Evolutionary conservation across 768 basidiomycete species (phyloP), one percentile per base, ranked within the genome.

Genomic region (Macrolepiota albuminosa): DNA sequence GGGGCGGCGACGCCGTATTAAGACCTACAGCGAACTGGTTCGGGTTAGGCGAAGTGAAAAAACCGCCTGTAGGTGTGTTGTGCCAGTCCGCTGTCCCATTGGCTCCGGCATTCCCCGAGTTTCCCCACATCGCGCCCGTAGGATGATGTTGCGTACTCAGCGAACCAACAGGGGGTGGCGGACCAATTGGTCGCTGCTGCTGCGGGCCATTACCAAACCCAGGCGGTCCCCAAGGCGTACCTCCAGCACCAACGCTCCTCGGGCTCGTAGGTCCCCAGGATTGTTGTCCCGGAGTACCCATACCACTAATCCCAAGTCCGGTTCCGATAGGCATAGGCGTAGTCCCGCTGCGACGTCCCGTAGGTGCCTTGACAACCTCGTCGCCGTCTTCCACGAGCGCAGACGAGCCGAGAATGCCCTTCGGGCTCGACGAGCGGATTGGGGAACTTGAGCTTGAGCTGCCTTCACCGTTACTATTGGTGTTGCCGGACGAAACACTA

Each of bases 381-480:
- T 93, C 91, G 61, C 90, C 90, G 61, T 91, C 89, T 14, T 89
- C 83, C 3, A 85, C 83, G 21, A 92, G 78, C 21, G 91, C 90
- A 5, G 87, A 87, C 14, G 90, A 91, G 13, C 91, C 91, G 7
- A 91, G 76, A 39, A 86, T 73, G 43, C 85, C 84, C 68, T 91
- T 91, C 2, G 82, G 81, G 64, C 80, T 81, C 6, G 81, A 79
- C 29, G 78, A 78, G 13, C 80, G 75, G 50, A 70, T 72, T 16
- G 81, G 80, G 1, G 88, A 89, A 3, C 84, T 85, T 11, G 86
- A 85, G 2, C 83, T 84, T 0, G 87, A 85, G 8, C 81, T 84
- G 0, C 79, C 79, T 16, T 85, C 84, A 6, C 79, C 80, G 21
- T 70, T 71, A 24, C 63, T 60, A 40, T 64, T 57, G 69, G 74